A percentile compares a stretch with the other conserved stretches of the same genome.
These are phyloP conservation scores for Yamadazyma dushanensis DNA, from an alignment of 1,139 yeast genomes.

Conservation along the genomic window DNA sequence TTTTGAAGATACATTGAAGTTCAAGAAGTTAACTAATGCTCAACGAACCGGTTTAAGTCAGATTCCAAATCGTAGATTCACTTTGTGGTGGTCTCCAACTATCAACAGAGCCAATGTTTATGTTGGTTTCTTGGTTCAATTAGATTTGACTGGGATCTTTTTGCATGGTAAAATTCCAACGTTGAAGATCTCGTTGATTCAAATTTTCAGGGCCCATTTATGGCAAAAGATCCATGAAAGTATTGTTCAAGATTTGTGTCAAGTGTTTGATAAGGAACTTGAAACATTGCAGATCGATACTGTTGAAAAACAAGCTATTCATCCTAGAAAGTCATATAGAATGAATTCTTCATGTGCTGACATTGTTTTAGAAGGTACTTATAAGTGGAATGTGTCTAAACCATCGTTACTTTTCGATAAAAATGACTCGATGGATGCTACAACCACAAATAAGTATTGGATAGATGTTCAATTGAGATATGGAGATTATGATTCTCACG, in stretches of 20 bases:
- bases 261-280: slow-evolving; percentile 84
- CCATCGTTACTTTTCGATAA: slow-evolving; percentile 77
- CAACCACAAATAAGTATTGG: slow-evolving; percentile 82
- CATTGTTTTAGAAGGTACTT: slow-evolving; percentile 70
- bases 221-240: slow-evolving; percentile 99
- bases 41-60: slow-evolving; percentile 97
- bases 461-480: slow-evolving; percentile 91
- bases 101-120: slow-evolving; percentile 97
- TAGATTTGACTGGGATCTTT: slow-evolving; percentile 95
- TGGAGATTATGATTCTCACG: slow-evolving; percentile 98
- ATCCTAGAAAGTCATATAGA: slow-evolving; percentile 95
- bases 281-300: slow-evolving; percentile 80
- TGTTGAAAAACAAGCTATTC: slow-evolving; percentile 90
- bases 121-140: slow-evolving; percentile 94
- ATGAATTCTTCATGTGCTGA: slow-evolving; percentile 98
- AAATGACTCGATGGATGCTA: slow-evolving; percentile 49
- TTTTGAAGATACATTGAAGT: slow-evolving; percentile 92
- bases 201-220: slow-evolving; percentile 94
- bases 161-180: slow-evolving; percentile 98
- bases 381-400: slow-evolving; percentile 80
- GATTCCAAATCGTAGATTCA: slow-evolving; percentile 95
- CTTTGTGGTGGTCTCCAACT: slow-evolving; percentile 99
- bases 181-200: slow-evolving; percentile 89
- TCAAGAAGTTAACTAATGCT: slow-evolving; percentile 93
- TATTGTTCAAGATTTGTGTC: slow-evolving; percentile 89